phyloP scores from a whole-genome alignment of 805 yeast species.

The Kuraishia hungarica region DNA sequence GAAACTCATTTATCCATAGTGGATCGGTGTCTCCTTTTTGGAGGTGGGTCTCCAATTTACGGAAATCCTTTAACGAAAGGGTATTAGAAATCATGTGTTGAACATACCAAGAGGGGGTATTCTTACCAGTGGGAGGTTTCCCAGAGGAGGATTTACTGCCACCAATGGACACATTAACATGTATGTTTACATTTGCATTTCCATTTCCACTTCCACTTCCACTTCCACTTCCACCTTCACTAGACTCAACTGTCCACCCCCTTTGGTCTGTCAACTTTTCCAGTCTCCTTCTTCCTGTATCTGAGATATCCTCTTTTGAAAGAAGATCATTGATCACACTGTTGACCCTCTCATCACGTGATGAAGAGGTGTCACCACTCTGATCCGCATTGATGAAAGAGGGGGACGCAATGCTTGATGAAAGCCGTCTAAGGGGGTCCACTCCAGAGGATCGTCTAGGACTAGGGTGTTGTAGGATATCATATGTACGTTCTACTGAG shows the following conservation, averaged over 20 bases:
- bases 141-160: too few relatives aligned
- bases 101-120: slow-evolving; percentile 22
- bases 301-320: slow-evolving; percentile 66
- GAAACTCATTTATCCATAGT: slow-evolving; percentile 72
- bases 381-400: background rate
- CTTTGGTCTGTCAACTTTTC: slow-evolving; percentile 20
- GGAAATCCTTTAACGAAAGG: slow-evolving; percentile 31
- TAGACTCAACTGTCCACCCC: background rate
- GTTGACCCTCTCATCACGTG: background rate
- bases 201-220: too few relatives aligned
- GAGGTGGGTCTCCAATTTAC: slow-evolving; percentile 16
- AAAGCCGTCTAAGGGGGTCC: background rate
- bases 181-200: too few relatives aligned
- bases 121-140: too few relatives aligned
- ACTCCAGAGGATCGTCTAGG: background rate
- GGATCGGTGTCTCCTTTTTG: slow-evolving; percentile 1
- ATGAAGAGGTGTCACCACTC: background rate
- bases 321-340: slow-evolving; percentile 57
- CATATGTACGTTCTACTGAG: too few relatives aligned
- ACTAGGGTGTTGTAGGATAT: background rate
- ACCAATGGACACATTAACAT: too few relatives aligned
- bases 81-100: slow-evolving; percentile 27
- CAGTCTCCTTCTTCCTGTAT: slow-evolving; percentile 64
- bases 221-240: too few relatives aligned
- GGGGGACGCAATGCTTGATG: background rate